Evolutionary conservation across 2,329 filamentous ascomycete genomes (phyloP).

Genomic region (Polytolypa hystricis): DNA sequence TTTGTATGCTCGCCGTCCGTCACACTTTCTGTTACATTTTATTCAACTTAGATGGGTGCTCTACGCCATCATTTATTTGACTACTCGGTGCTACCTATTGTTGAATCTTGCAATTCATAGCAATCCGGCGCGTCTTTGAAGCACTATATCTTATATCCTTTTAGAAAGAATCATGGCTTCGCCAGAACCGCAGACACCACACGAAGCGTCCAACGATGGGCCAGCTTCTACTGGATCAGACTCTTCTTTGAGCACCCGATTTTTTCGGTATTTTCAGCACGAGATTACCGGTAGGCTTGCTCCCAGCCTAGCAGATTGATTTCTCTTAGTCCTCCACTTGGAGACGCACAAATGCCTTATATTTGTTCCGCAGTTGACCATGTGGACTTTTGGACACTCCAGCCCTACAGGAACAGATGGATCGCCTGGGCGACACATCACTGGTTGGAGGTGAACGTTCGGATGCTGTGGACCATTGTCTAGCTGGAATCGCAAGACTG

Average conservation of each 20-base stretch:
- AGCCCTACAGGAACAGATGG: constrained; percentile 71
- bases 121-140: too few species aligned
- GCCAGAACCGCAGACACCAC: neutral
- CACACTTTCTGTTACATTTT: too few species aligned
- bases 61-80: too few species aligned
- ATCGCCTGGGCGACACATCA: constrained; percentile 51
- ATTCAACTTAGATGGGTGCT: too few species aligned
- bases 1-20: too few species aligned
- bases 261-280: constrained; percentile 73
- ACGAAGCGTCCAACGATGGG: constrained; percentile 12
- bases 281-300: constrained; percentile 53
- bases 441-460: constrained; percentile 61
- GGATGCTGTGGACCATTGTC: constrained; percentile 68
- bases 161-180: constrained; percentile 1
- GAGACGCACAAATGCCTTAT: too few species aligned
- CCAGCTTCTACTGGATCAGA: constrained; percentile 25
- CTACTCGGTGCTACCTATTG: too few species aligned
- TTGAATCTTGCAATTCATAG: too few species aligned
- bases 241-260: constrained; percentile 56
- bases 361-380: neutral
- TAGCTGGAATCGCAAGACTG: constrained; percentile 67
- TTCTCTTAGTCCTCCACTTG: too few species aligned
- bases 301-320: neutral
- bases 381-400: constrained; percentile 6
- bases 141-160: too few species aligned